Conservation (phyloP, 2,329 filamentous ascomycete species). For the Fusarium albidum region DNA sequence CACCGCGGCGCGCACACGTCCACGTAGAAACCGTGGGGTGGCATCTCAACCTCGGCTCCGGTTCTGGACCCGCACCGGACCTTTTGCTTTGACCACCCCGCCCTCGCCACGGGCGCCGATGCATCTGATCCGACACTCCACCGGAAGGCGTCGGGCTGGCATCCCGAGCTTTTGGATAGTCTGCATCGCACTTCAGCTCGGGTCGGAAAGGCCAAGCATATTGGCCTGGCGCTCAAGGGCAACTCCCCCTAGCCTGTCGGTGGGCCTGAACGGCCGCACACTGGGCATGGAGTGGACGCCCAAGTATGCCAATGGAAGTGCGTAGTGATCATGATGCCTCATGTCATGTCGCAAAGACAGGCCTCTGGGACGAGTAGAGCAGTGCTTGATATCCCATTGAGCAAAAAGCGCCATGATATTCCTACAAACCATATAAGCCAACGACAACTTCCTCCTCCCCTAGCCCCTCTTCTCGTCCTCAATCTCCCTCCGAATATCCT, state of each 20-base stretch:
- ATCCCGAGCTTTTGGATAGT: conserved; percentile 52
- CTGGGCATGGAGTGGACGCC: conserved; percentile 54
- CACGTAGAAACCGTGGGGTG: conserved; percentile 49
- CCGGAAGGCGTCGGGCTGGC: conserved; percentile 60
- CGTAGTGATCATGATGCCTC: conserved; percentile 49
- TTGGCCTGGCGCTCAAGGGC: conserved; percentile 56
- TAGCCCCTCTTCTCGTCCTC: conserved; percentile 80
- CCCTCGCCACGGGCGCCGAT: conserved; percentile 64
- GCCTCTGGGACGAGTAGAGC: conserved; percentile 15
- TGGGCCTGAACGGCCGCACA: conserved; percentile 59
- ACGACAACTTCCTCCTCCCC: conserved; percentile 38
- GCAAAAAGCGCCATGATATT: conserved; percentile 41
- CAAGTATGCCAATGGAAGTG: conserved; percentile 57
- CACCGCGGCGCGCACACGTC: conserved; percentile 49
- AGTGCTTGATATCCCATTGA: conserved; percentile 38
- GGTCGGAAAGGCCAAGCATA: conserved; percentile 55
- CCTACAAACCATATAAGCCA: conserved; percentile 33
- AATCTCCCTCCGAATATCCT: conserved; percentile 81
- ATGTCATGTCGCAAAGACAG: conserved; percentile 5
- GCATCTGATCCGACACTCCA: conserved; percentile 51
- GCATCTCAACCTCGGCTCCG: no score
- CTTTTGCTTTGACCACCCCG: conserved; percentile 62
- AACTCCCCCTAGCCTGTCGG: conserved; percentile 55
- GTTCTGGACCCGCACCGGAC: conserved; percentile 17
- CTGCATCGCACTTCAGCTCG: conserved; percentile 52